Percentiles rank a stretch among this genome's conserved stretches.
phyloP scores from a whole-genome alignment of 2,329 filamentous ascomycete species.

The Phaeosphaeriaceae sp. region DNA sequence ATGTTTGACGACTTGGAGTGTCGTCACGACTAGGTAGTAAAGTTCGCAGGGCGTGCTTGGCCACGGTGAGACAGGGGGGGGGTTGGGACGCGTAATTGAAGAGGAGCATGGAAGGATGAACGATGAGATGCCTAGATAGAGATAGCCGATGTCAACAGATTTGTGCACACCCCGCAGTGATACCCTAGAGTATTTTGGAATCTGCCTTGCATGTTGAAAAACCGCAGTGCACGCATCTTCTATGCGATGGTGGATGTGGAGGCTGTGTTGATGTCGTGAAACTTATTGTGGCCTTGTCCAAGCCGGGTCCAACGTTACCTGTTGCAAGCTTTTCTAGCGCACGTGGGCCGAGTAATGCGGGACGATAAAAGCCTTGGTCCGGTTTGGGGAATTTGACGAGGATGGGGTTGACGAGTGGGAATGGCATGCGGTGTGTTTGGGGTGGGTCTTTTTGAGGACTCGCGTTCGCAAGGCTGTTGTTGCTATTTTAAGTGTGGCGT shows the following conservation, averaged over 20 bases:
- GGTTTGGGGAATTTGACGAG: not conserved
- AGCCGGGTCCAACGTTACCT: not conserved
- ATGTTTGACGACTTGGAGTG: too few relatives aligned
- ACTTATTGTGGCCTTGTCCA: not conserved
- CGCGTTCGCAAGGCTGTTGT: conserved; percentile 7
- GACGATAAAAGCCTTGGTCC: not conserved
- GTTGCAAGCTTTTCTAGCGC: not conserved
- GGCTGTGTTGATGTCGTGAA: not conserved
- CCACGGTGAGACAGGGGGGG: not conserved
- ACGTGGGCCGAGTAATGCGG: not conserved
- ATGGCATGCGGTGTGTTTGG: not conserved
- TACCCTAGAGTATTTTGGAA: not conserved
- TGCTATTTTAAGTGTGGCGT: conserved; percentile 8
- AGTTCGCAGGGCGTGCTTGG: not conserved
- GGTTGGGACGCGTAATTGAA: not conserved
- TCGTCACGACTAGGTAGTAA: not conserved
- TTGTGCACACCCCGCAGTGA: not conserved
- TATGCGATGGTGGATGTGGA: not conserved
- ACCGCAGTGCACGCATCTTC: not conserved
- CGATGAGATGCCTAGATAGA: not conserved
- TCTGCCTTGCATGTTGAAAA: not conserved
- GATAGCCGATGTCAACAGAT: not conserved
- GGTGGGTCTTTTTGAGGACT: too few relatives aligned
- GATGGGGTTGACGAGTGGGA: not conserved
- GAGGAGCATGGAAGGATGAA: not conserved